Evolutionary conservation across 2,329 filamentous ascomycete species (phyloP), one percentile per base, ranked within the genome.

Genomic region (Botryosphaeria dothidea): DNA sequence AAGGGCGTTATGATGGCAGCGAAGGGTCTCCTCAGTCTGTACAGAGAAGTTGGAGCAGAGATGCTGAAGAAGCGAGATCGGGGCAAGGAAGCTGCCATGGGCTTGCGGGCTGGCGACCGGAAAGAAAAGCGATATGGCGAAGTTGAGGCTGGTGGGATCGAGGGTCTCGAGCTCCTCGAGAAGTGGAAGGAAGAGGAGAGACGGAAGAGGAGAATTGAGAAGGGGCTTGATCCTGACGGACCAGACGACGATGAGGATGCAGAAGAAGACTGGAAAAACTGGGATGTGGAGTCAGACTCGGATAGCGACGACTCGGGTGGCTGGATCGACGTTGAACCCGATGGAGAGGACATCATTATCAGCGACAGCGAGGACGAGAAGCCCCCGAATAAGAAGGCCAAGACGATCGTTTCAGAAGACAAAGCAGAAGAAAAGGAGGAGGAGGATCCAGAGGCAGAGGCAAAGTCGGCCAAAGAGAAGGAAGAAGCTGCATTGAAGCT

Each of bases 1-100:
- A 99, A 98, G 82, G 93, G 94, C 66, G 92, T 95, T n/a, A 93
- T 96, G 86, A 98, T 99, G 95, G 95, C 95, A 7, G 93, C 94
- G 15, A 94, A 95, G 77, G 94, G 95, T 68, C 82, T 99, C 6
- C 83, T 99, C 46, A 92, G 92, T 25, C 83, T 99, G 5, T 99
- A 96, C 81, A 85, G 95, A 70, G 93, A 98, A 74, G 91, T 97
- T 15, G 93, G 90, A 38, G 92, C 95, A 0, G 92, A 96, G 69
- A 86, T 98, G 80, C 82, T 99, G 66, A 90, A 90, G 78, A 96
- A 92, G 83, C 88, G 91, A 73, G 95, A 97, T 75, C 88, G 95
- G 71, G 95, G 95, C 72, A 96, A 96, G 81, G 89, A 93, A 62
- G 95, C 95, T 13, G 88, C 92, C 0, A 93, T 99, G 75, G 89